Evolutionary conservation across 2,329 filamentous ascomycete species (phyloP).

Genomic region (Zasmidium citrigriseum): DNA sequence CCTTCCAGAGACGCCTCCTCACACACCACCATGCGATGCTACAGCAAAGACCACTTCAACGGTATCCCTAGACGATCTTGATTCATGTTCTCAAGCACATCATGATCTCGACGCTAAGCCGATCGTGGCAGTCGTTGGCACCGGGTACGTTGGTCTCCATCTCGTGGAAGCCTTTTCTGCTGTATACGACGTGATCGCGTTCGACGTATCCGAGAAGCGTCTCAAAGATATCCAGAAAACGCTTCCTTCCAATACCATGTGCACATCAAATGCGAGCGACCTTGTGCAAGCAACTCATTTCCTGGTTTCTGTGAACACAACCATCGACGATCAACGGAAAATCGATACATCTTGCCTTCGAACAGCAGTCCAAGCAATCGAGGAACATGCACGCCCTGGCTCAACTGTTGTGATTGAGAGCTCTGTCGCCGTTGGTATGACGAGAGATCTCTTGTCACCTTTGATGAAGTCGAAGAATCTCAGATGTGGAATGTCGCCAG

Average conservation of each 20-base stretch:
- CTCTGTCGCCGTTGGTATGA: conserved; percentile 14
- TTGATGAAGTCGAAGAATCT: background rate
- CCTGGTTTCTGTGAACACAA: conserved; percentile 10
- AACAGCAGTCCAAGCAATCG: conserved; percentile 7
- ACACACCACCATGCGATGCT: background rate
- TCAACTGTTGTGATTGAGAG: conserved; percentile 12
- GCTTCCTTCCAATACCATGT: background rate
- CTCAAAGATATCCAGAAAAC: conserved; percentile 3
- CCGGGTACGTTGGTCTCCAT: conserved; percentile 11
- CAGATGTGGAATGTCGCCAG: conserved; percentile 13
- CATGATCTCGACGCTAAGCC: background rate
- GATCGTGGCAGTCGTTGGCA: conserved; percentile 8
- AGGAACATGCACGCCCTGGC: conserved; percentile 6
- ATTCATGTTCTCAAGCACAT: background rate
- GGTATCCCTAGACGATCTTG: background rate
- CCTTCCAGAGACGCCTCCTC: background rate
- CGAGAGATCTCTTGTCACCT: conserved; percentile 4
- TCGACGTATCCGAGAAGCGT: conserved; percentile 8
- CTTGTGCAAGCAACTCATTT: conserved; percentile 5
- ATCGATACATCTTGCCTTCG: conserved; percentile 10
- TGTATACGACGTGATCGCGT: conserved; percentile 8
- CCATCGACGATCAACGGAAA: background rate
- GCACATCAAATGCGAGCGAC: conserved; percentile 1
- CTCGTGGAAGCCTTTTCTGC: conserved; percentile 12
- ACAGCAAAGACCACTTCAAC: background rate